Base-by-base conservation (phyloP, 2,329 filamentous ascomycete genomes). In the Corynespora cassiicola region DNA sequence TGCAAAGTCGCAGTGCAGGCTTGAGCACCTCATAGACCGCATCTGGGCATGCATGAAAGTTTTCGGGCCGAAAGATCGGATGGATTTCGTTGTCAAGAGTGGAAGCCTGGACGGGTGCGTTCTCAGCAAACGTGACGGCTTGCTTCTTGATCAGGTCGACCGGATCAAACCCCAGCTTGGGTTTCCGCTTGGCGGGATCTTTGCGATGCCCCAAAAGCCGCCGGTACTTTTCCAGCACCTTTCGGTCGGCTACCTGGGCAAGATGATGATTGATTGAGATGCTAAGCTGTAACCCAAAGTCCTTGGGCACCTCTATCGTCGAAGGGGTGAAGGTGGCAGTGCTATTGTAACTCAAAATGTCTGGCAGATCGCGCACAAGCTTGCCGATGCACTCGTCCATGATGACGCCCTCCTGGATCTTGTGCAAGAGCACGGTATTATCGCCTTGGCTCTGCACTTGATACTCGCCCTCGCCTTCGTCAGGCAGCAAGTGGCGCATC, bases 231-330 rank as follows among this genome's bases (percentile, higher is more conserved):
- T 68, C 65, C 20, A 67, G 38, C 12, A 64, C 50, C 36, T 66
- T 66, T 6, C 64, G 61, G 37, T 68, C 65, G 14, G 58, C 65
- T 27, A 68, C 62, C 21, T 66, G 65, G 18, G 65, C 64, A 22
- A 68, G 53, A 41, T 68, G 65, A 29, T 68, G 65, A 27, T 68
- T 68, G 45, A 68, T 67, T 5, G 64, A 66, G 23, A 68, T 67
- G 34, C 61, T 65, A 9, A 68, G 37, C 36, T 68, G 65, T 15
- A 68, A 32, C 3, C 61, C 58, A 42, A 68, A 68, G 27, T 67
- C 65, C 27, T 61, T 68, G 0, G 65, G 63, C 2, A 68, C 65
- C 36, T 66, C 63, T 23, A 68, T 66, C 2, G 62, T 66, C 3
- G 64, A 67, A n/a, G 65, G 65, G 4, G 63, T 68, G 36, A 68